phyloP scores from a whole-genome alignment of 1,284 basidiomycete genomes.

The Cutaneotrichosporon mucoides region DNA sequence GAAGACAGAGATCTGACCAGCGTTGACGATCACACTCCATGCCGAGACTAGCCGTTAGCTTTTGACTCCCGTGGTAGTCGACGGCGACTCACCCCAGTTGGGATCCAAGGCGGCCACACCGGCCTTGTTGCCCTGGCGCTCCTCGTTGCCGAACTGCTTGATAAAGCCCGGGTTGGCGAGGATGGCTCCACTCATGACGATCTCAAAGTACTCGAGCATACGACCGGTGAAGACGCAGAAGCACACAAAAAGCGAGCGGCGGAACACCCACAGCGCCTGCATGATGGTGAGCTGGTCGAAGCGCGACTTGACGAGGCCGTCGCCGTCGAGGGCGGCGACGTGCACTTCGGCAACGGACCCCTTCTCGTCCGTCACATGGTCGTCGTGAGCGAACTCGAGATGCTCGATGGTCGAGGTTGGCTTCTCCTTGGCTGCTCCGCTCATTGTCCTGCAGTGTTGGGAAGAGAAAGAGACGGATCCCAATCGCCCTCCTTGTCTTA shows the following conservation, averaged over 20 bases:
- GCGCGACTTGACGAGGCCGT: conserved; percentile 18
- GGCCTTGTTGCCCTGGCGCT: background rate
- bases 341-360: background rate
- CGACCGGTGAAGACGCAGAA: conserved; percentile 21
- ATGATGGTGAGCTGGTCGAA: conserved; percentile 21
- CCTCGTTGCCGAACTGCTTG: conserved; percentile 13
- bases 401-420: too few relatives aligned
- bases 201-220: conserved; percentile 23
- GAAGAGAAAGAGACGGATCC: too few relatives aligned
- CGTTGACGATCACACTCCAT: conserved; percentile 20
- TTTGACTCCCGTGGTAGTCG: background rate
- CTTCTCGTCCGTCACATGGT: background rate
- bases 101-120: conserved; percentile 9
- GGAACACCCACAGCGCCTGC: conserved; percentile 23
- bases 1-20: conserved; percentile 7
- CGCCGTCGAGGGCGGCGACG: background rate
- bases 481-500: too few relatives aligned
- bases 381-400: background rate
- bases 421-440: too few relatives aligned
- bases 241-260: conserved; percentile 14
- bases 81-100: conserved; percentile 10
- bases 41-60: conserved; percentile 15
- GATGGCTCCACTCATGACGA: conserved; percentile 15
- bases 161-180: conserved; percentile 20
- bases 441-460: too few relatives aligned